Conservation (phyloP, 139 green algal species). For the Tetratostichococcus sp. region DNA sequence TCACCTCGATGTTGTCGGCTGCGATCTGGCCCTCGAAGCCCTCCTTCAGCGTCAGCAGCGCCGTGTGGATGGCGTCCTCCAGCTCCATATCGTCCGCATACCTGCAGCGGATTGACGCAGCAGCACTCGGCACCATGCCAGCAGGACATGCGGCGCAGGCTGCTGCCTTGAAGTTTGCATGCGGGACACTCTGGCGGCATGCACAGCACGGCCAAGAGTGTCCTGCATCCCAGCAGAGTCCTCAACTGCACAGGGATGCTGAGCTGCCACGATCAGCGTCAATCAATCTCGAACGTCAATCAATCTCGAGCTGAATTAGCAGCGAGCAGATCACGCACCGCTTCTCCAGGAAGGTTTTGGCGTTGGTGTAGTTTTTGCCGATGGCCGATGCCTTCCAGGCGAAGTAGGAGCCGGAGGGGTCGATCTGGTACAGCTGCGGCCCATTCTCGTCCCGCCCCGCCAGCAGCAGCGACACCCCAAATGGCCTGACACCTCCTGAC, state of each 20-base stretch:
- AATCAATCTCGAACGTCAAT: too few relatives aligned
- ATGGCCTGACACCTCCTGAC: conserved; percentile 91
- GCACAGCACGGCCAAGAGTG: too few relatives aligned
- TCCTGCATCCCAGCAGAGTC: too few relatives aligned
- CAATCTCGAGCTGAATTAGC: too few relatives aligned
- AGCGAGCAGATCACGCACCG: conserved; percentile 11
- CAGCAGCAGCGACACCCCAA: conserved; percentile 96
- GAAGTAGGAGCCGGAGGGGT: conserved; percentile 97
- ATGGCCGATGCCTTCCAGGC: conserved; percentile 97
- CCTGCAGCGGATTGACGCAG: neutral
- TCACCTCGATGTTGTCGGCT: conserved; percentile 72
- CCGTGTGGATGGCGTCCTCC: conserved; percentile 97
- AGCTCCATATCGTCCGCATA: conserved; percentile 82
- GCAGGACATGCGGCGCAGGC: too few relatives aligned
- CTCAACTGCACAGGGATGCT: too few relatives aligned
- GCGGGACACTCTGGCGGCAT: too few relatives aligned
- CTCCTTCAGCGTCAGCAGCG: conserved; percentile 97
- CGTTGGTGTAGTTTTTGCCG: conserved; percentile 97
- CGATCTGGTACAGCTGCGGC: conserved; percentile 98
- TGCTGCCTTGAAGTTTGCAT: too few relatives aligned
- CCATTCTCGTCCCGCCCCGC: conserved; percentile 92
- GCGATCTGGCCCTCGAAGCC: conserved; percentile 94
- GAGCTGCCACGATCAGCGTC: too few relatives aligned
- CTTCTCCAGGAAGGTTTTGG: conserved; percentile 89
- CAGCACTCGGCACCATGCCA: too few relatives aligned